Percentiles rank a stretch among this genome's conserved stretches.
Conservation (phyloP, 2,329 filamentous ascomycete genomes). For the Neophaeococcomyces mojaviensis region DNA sequence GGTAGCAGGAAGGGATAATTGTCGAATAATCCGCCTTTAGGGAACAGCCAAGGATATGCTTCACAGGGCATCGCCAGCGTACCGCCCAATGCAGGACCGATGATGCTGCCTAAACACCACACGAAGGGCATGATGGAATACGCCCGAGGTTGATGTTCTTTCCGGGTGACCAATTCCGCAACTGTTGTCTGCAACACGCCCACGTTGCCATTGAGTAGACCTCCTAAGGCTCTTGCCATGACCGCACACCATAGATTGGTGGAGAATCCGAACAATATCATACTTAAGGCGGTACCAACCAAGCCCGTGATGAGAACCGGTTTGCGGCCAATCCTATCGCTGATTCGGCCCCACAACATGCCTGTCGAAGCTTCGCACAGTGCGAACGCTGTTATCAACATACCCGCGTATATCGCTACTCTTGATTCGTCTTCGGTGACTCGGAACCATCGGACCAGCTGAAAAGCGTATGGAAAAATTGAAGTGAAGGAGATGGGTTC, state of each 20-base stretch:
- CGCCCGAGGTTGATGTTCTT: conserved; percentile 87
- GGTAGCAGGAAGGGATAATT: conserved; percentile 82
- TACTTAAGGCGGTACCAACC: conserved; percentile 83
- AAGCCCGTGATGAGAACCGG: conserved; percentile 86
- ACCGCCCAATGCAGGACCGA: conserved; percentile 87
- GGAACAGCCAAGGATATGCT: conserved; percentile 69
- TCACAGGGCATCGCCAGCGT: conserved; percentile 78
- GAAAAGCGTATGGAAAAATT: conserved; percentile 97
- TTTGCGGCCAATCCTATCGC: conserved; percentile 86
- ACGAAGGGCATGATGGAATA: conserved; percentile 98
- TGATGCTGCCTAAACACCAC: conserved; percentile 94
- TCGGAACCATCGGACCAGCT: conserved; percentile 89
- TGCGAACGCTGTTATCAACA: conserved; percentile 94
- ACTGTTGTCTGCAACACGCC: conserved; percentile 93
- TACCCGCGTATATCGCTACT: conserved; percentile 86
- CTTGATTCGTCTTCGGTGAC: conserved; percentile 70
- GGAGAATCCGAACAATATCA: conserved; percentile 86
- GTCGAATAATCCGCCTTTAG: conserved; percentile 69
- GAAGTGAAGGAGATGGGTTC: conserved; percentile 99
- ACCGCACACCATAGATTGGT: conserved; percentile 74
- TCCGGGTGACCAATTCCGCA: conserved; percentile 83
- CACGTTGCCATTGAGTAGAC: conserved; percentile 91
- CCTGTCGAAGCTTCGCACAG: conserved; percentile 92
- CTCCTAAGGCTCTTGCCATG: conserved; percentile 79
- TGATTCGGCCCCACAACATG: conserved; percentile 86